A percentile compares a stretch with the other conserved stretches of the same genome.
These are phyloP conservation scores for Penstemon barbatus DNA, from an alignment of 257 asterid species.

Conservation along the genomic window DNA sequence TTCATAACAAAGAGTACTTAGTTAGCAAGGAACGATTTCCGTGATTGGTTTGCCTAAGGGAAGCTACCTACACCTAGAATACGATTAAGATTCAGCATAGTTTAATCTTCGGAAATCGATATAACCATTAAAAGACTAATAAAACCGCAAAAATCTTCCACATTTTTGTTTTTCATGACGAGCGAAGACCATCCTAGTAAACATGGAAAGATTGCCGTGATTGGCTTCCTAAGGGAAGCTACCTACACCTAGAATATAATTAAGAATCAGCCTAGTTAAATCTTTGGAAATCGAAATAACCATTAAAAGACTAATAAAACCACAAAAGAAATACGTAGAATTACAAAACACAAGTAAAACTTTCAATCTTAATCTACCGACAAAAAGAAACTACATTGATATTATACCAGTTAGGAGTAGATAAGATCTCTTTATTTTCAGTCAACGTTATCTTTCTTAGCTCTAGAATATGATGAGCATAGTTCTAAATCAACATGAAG, in stretches of 20 bases:
- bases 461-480: background rate
- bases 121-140: background rate
- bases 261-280: background rate
- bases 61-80: background rate
- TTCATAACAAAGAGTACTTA: background rate
- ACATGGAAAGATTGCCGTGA: background rate
- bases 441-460: background rate
- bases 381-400: background rate
- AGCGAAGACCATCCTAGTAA: background rate
- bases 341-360: background rate
- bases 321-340: background rate
- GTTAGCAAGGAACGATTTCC: background rate
- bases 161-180: background rate
- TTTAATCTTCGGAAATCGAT: background rate
- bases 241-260: background rate
- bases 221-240: background rate
- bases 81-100: background rate
- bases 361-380: conserved; percentile 6
- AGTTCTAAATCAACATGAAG: conserved; percentile 9
- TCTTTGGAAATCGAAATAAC: conserved; percentile 2
- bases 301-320: background rate
- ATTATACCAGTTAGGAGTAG: background rate
- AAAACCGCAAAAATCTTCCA: background rate
- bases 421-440: background rate
- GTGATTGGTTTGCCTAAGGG: background rate